phyloP scores from a whole-genome alignment of 495 filamentous ascomycete genomes.

The Aspergillus conjunctus region DNA sequence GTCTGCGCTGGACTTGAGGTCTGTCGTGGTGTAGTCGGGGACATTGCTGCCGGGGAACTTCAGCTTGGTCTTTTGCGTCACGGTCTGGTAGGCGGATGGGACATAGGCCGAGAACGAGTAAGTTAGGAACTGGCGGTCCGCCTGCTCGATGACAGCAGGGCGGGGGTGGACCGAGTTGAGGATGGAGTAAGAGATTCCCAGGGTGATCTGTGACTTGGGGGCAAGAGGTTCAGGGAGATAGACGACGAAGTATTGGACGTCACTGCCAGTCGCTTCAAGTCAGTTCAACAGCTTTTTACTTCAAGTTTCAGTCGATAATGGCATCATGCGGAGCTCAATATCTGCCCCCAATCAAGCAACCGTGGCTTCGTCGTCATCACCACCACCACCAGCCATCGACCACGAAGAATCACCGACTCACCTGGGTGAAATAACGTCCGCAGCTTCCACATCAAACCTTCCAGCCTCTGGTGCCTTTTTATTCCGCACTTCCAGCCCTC shows the following conservation, averaged over 20 bases:
- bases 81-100: conserved; percentile 77
- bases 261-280: conserved; percentile 47
- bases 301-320: background rate
- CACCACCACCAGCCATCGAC: conserved; percentile 27
- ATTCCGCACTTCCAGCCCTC: conserved; percentile 86
- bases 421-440: conserved; percentile 39
- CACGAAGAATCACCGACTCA: conserved; percentile 29
- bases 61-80: conserved; percentile 95
- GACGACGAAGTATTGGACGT: conserved; percentile 82
- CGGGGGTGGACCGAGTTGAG: conserved; percentile 75
- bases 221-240: conserved; percentile 72
- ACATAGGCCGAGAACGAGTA: conserved; percentile 82
- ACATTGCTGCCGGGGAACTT: conserved; percentile 79
- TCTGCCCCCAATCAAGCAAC: conserved; percentile 20
- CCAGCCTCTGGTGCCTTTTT: conserved; percentile 74
- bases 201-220: conserved; percentile 74
- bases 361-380: conserved; percentile 22
- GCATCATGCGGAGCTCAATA: background rate
- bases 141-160: conserved; percentile 76
- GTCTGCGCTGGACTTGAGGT: conserved; percentile 65
- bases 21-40: conserved; percentile 77
- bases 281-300: background rate
- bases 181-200: conserved; percentile 81
- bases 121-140: conserved; percentile 81
- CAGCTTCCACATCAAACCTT: conserved; percentile 66